Evolutionary conservation across 2,329 filamentous ascomycete species (phyloP).

Genomic region (Trichoderma koningii): DNA sequence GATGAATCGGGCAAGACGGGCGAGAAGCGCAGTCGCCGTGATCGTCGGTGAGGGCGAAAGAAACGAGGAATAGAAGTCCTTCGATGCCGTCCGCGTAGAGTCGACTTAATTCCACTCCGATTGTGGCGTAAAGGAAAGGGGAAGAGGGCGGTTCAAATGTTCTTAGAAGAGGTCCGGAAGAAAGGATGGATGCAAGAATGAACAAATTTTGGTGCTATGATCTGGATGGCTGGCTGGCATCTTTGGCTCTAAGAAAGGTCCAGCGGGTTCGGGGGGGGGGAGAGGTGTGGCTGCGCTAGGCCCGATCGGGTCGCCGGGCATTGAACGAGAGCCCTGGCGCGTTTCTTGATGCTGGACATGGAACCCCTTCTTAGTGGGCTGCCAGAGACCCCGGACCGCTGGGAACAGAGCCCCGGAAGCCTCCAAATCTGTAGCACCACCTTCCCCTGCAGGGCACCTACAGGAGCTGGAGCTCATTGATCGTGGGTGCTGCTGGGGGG

Average conservation of each 20-base stretch:
- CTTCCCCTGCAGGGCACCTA: constrained; percentile 4
- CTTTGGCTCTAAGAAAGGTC: constrained; percentile 6
- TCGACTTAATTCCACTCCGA: too few relatives aligned
- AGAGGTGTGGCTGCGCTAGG: constrained; percentile 3
- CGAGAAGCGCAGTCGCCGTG: neutral
- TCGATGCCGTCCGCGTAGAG: too few relatives aligned
- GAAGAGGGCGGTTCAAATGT: neutral
- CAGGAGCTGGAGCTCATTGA: neutral
- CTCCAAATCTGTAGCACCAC: too few relatives aligned
- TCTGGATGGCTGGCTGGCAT: constrained; percentile 16
- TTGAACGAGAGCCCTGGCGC: constrained; percentile 8
- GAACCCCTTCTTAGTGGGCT: neutral
- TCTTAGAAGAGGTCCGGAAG: neutral
- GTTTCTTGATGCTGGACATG: neutral
- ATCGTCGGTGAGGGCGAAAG: neutral
- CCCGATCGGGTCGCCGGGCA: constrained; percentile 13
- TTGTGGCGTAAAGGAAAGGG: neutral
- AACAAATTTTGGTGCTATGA: constrained; percentile 13
- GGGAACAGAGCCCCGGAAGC: too few relatives aligned
- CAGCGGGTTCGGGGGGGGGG: constrained; percentile 1
- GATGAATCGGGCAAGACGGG: neutral
- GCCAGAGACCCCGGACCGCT: neutral
- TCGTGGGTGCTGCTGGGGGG: too few relatives aligned
- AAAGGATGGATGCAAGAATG: neutral
- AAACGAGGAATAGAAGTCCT: neutral